Conservation (phyloP, 2,329 filamentous ascomycete species). For the Colletotrichum sp. region DNA sequence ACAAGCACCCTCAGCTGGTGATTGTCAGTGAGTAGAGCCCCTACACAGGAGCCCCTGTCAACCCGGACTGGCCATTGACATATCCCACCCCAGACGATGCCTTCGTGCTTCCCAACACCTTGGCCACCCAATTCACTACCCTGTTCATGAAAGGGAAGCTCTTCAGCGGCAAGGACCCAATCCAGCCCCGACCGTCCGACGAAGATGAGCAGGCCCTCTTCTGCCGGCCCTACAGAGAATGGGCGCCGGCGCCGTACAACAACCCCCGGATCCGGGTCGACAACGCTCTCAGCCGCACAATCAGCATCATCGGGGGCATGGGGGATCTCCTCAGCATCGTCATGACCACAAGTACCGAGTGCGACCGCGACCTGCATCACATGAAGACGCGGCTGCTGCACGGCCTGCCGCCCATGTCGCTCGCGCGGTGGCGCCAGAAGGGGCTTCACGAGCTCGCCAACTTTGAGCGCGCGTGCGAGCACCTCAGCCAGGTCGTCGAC, state of each 20-base stretch:
- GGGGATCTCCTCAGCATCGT: not conserved
- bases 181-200: not conserved
- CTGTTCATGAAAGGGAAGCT: not conserved
- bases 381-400: not conserved
- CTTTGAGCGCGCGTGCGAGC: not conserved
- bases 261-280: not conserved
- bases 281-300: not conserved
- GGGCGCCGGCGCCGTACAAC: slow-evolving; percentile 6
- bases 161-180: not conserved
- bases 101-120: not conserved
- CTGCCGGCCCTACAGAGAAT: not conserved
- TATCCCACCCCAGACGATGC: not conserved
- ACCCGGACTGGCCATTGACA: fast-evolving
- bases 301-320: not conserved
- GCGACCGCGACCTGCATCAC: slow-evolving; percentile 5
- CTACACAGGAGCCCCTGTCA: not conserved
- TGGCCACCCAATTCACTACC: not conserved
- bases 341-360: not conserved
- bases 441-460: not conserved
- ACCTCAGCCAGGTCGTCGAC: not conserved
- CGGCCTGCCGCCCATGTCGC: slow-evolving; percentile 1
- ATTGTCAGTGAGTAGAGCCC: not conserved
- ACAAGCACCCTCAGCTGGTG: slow-evolving; percentile 1
- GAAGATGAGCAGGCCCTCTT: not conserved
- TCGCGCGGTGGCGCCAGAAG: not conserved